phyloP scores from a whole-genome alignment of 495 filamentous ascomycete species.

The Penicillium roqueforti region DNA sequence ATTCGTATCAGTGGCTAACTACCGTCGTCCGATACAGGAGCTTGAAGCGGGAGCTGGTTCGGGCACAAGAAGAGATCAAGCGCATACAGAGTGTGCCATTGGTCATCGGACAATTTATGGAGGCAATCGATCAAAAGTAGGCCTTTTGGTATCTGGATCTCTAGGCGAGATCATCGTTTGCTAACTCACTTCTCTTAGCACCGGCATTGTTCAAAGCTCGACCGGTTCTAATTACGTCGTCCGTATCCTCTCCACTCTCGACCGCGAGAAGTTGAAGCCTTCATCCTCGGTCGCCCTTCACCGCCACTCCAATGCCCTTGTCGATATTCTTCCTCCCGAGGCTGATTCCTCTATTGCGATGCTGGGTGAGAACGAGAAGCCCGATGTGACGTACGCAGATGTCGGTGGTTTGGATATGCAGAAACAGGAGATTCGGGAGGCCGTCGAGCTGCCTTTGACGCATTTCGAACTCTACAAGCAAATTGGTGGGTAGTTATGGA shows the following conservation, averaged over 20 bases:
- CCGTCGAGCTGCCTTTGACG: slow-evolving; percentile 91
- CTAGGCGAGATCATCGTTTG: background rate
- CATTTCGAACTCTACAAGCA: slow-evolving; percentile 98
- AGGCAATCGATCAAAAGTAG: slow-evolving; percentile 99
- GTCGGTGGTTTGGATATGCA: slow-evolving; percentile 99
- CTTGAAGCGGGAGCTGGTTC: slow-evolving; percentile 92
- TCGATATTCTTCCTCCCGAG: slow-evolving; percentile 96
- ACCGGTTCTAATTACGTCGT: slow-evolving; percentile 99
- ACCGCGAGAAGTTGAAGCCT: slow-evolving; percentile 95
- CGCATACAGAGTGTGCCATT: slow-evolving; percentile 96
- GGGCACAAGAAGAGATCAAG: slow-evolving; percentile 99
- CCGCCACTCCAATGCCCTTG: slow-evolving; percentile 91
- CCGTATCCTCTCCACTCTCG: slow-evolving; percentile 94
- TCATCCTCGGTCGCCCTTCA: slow-evolving; percentile 96
- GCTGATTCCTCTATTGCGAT: slow-evolving; percentile 98
- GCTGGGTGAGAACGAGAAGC: slow-evolving; percentile 94
- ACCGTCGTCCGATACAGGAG: slow-evolving; percentile 53
- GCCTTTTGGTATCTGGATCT: slow-evolving; percentile 9
- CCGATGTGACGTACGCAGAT: slow-evolving; percentile 96
- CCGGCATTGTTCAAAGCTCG: slow-evolving; percentile 96
- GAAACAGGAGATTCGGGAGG: slow-evolving; percentile 98
- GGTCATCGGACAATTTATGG: slow-evolving; percentile 99
- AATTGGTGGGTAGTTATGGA: slow-evolving; percentile 54
- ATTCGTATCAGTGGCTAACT: slow-evolving; percentile 8
- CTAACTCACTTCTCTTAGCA: slow-evolving; percentile 53